Percentiles rank a stretch among this genome's conserved stretches.
Evolutionary conservation across 2,329 filamentous ascomycete genomes (phyloP).

Genomic region (Tolypocladium guangdongense): DNA sequence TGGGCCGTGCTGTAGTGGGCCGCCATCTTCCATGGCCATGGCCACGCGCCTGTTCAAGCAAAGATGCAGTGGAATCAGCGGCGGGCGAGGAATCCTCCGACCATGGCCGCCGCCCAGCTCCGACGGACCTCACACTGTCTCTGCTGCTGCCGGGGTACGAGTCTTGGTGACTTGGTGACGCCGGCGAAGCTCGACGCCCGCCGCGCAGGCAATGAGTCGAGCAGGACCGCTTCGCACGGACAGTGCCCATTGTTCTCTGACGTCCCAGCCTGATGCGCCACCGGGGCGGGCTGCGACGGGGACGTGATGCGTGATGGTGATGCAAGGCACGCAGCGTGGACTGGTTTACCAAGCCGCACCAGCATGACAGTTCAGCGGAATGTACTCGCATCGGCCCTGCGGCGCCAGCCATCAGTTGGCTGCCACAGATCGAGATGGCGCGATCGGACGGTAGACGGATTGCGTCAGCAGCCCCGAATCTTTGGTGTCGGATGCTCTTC

Average conservation of each 20-base stretch:
- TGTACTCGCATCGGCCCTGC: no score
- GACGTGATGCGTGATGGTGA: neutral
- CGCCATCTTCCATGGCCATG: neutral
- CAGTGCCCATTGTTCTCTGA: neutral
- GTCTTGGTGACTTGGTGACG: no score
- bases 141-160: no score
- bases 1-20: neutral
- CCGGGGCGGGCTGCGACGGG: neutral
- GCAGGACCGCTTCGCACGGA: neutral
- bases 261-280: neutral
- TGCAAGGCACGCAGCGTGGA: neutral
- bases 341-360: no score
- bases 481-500: neutral
- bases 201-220: neutral
- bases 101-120: neutral
- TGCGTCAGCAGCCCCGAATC: neutral
- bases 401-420: neutral
- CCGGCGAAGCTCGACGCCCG: neutral
- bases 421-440: neutral
- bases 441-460: neutral
- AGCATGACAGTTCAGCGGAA: no score
- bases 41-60: no score
- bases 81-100: neutral
- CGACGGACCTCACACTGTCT: neutral
- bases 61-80: neutral